Evolutionary conservation across 192 early-diverging fungal species (phyloP).

Genomic region (Gryganskiella cystojenkinii): DNA sequence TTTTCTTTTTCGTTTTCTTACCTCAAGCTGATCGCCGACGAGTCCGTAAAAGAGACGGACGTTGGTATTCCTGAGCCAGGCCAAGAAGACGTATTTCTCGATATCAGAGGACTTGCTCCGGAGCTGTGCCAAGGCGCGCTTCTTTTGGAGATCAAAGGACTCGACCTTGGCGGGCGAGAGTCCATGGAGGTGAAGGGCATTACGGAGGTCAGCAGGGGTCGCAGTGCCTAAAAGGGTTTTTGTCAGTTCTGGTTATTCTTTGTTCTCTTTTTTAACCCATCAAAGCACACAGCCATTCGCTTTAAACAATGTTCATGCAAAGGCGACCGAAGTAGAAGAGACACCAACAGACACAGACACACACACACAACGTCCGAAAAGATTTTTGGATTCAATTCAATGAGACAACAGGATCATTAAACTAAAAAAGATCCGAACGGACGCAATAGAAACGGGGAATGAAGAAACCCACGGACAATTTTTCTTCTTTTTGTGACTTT

Average conservation of each 20-base stretch:
- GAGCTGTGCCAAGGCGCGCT: conserved; percentile 78
- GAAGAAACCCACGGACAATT: no score
- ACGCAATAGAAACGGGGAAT: no score
- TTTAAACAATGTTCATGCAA: no score
- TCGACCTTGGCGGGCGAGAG: conserved; percentile 82
- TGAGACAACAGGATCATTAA: neutral
- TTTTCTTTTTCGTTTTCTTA: no score
- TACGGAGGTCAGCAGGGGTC: conserved; percentile 58
- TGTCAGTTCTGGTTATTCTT: neutral
- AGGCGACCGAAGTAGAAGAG: no score
- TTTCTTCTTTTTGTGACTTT: no score
- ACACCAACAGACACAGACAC: no score
- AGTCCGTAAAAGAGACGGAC: conserved; percentile 86
- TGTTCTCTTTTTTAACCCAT: neutral
- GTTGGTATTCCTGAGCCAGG: conserved; percentile 84
- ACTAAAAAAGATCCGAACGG: no score
- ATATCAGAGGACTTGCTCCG: conserved; percentile 72
- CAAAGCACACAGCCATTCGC: no score
- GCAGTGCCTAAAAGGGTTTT: conserved; percentile 65
- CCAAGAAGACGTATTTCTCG: conserved; percentile 90
- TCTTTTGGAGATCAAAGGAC: conserved; percentile 77
- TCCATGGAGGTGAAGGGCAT: conserved; percentile 72
- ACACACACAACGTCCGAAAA: no score
- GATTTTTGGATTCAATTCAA: neutral
- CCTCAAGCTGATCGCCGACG: conserved; percentile 79